phyloP scores from a whole-genome alignment of 108 stramenopile species.

The Cyclotella baltica region DNA sequence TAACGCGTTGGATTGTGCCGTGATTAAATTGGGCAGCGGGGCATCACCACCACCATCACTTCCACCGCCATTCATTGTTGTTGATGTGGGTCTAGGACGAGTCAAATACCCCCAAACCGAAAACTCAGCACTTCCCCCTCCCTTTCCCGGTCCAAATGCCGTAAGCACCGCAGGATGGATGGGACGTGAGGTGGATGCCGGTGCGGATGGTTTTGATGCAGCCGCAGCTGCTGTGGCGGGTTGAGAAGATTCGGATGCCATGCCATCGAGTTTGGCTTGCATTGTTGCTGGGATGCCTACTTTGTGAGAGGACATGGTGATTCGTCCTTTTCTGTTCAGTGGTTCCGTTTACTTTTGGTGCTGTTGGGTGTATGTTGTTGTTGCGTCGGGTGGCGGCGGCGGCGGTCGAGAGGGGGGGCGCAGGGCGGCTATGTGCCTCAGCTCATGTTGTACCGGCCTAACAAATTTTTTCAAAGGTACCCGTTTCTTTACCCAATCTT shows the following conservation, averaged over 20 bases:
- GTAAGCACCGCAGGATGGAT: slow-evolving; percentile 53
- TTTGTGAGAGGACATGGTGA: slow-evolving; percentile 13
- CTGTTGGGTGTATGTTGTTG: background rate
- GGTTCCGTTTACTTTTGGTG: too few relatives aligned
- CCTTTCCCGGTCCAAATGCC: slow-evolving; percentile 45
- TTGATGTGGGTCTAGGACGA: slow-evolving; percentile 38
- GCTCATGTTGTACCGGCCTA: too few relatives aligned
- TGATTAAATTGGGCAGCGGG: slow-evolving; percentile 78
- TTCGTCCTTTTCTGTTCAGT: too few relatives aligned
- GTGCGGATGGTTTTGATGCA: background rate
- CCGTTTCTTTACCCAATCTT: too few relatives aligned
- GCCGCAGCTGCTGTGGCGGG: background rate
- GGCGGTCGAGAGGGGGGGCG: too few relatives aligned
- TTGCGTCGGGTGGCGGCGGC: background rate
- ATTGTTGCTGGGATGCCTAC: slow-evolving; percentile 17
- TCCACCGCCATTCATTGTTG: background rate
- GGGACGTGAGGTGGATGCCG: slow-evolving; percentile 32
- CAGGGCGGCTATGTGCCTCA: too few relatives aligned
- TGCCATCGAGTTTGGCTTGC: slow-evolving; percentile 10
- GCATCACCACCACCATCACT: slow-evolving; percentile 12
- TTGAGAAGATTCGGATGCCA: background rate
- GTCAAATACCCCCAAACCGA: slow-evolving; percentile 82
- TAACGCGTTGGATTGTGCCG: slow-evolving; percentile 78
- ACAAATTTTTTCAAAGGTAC: too few relatives aligned
- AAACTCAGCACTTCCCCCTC: slow-evolving; percentile 46